Evolutionary conservation across 2,329 filamentous ascomycete genomes (phyloP).

Genomic region (Neonectria magnoliae): DNA sequence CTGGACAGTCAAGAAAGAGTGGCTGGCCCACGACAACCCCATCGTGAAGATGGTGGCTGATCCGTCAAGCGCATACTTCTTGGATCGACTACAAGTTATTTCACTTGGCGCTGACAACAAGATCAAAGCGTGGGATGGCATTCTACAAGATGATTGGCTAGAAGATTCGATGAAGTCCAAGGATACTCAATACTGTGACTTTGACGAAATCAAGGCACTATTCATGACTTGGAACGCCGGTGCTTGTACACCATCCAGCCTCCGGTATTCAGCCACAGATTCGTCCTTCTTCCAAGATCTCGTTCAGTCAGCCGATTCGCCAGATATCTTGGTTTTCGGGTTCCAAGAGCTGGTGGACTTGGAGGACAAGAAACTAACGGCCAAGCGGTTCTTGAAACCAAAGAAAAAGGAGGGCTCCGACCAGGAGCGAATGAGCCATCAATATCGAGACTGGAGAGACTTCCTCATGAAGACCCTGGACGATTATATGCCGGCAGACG

Average conservation of each 20-base stretch:
- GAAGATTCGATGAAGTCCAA: slow-evolving; percentile 87
- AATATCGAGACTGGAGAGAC: slow-evolving; percentile 96
- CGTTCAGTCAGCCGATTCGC: slow-evolving; percentile 77
- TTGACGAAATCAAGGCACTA: slow-evolving; percentile 81
- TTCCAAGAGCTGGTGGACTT: slow-evolving; percentile 99
- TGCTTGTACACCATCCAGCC: slow-evolving; percentile 87
- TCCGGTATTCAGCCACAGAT: slow-evolving; percentile 77
- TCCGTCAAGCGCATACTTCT: slow-evolving; percentile 82
- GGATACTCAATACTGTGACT: slow-evolving; percentile 85
- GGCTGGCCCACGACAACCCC: slow-evolving; percentile 88
- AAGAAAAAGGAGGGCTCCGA: slow-evolving; percentile 84
- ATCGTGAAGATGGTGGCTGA: slow-evolving; percentile 83
- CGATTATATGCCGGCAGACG: slow-evolving; percentile 79
- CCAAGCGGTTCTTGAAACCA: slow-evolving; percentile 93
- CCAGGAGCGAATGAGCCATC: slow-evolving; percentile 93
- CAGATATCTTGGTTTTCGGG: slow-evolving; percentile 93
- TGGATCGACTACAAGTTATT: slow-evolving; percentile 85
- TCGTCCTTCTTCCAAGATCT: slow-evolving; percentile 83
- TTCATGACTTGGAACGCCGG: slow-evolving; percentile 98
- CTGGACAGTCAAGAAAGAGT: slow-evolving; percentile 93
- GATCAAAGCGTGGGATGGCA: slow-evolving; percentile 88
- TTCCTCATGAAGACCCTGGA: slow-evolving; percentile 85
- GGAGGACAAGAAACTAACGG: slow-evolving; percentile 96
- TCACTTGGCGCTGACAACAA: slow-evolving; percentile 89
- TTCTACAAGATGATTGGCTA: slow-evolving; percentile 94